Conservation (phyloP, 1,284 basidiomycete species). For the Heterobasidion occidentale region DNA sequence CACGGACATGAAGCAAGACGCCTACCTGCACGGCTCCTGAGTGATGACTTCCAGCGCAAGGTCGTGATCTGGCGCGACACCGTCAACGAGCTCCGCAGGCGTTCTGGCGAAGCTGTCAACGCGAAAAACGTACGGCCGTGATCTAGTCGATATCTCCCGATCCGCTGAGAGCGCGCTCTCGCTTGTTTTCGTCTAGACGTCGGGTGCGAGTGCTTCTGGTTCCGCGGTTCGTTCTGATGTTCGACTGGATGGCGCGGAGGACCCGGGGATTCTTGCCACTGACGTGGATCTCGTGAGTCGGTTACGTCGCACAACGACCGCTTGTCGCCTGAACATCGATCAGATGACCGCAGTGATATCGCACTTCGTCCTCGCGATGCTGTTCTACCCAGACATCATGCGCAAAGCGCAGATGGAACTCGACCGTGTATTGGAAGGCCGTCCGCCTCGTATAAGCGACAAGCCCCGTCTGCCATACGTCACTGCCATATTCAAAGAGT, state of each 20-base stretch:
- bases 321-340: background rate
- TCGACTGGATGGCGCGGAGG: background rate
- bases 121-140: background rate
- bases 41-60: conserved; percentile 33
- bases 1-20: conserved; percentile 18
- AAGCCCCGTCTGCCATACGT: conserved; percentile 36
- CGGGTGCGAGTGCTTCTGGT: background rate
- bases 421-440: conserved; percentile 41
- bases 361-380: conserved; percentile 56
- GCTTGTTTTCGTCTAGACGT: background rate
- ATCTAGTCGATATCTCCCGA: background rate
- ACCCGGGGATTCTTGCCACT: too few relatives aligned
- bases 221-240: background rate
- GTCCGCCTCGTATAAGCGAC: conserved; percentile 46
- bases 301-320: too few relatives aligned
- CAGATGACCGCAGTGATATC: conserved; percentile 37
- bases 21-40: conserved; percentile 34
- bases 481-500: background rate
- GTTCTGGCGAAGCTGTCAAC: background rate
- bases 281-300: too few relatives aligned
- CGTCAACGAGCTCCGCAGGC: conserved; percentile 5
- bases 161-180: background rate
- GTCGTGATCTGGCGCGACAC: conserved; percentile 23
- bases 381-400: conserved; percentile 40
- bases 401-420: conserved; percentile 48